Evolutionary conservation across 768 basidiomycete species (phyloP).

Genomic region (Grammothele lineata): DNA sequence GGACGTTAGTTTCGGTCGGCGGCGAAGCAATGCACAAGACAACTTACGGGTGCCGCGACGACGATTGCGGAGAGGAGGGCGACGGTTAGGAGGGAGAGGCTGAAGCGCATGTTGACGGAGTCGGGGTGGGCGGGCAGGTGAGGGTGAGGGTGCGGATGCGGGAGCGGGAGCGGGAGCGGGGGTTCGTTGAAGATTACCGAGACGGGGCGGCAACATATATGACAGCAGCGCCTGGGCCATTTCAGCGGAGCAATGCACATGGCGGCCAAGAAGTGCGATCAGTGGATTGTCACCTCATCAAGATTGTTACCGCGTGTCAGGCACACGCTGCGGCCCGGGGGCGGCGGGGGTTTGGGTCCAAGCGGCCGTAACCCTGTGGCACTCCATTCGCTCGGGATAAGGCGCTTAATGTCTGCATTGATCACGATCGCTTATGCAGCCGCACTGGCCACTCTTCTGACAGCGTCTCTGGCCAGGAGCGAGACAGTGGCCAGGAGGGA

Average conservation of each 20-base stretch:
- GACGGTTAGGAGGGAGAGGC: slow-evolving; percentile 17
- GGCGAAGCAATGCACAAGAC: not conserved
- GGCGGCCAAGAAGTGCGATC: slow-evolving; percentile 5
- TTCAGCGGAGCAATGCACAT: slow-evolving; percentile 6
- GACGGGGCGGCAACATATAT: slow-evolving; percentile 9
- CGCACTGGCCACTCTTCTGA: no score
- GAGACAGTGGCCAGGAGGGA: no score
- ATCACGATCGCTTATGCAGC: no score
- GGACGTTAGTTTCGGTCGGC: not conserved
- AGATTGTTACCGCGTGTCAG: slow-evolving; percentile 15
- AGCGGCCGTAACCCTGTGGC: not conserved
- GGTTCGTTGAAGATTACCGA: slow-evolving; percentile 1
- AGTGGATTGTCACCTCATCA: slow-evolving; percentile 15
- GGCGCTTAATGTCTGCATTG: no score
- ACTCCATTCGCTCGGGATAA: slow-evolving; percentile 1
- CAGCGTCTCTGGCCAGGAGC: no score
- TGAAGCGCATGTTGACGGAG: slow-evolving; percentile 18
- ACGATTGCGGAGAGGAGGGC: slow-evolving; percentile 20
- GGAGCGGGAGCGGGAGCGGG: slow-evolving; percentile 2
- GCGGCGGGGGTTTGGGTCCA: not conserved
- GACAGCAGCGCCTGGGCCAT: slow-evolving; percentile 2
- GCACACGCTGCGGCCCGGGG: slow-evolving; percentile 5
- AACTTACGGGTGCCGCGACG: slow-evolving; percentile 20
- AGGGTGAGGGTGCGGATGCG: no score
- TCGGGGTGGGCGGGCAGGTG: not conserved